Percentiles rank a stretch among this genome's conserved stretches.
These are phyloP conservation scores for Eutypella sp. DNA, from an alignment of 2,329 filamentous ascomycete genomes.

Conservation along the genomic window DNA sequence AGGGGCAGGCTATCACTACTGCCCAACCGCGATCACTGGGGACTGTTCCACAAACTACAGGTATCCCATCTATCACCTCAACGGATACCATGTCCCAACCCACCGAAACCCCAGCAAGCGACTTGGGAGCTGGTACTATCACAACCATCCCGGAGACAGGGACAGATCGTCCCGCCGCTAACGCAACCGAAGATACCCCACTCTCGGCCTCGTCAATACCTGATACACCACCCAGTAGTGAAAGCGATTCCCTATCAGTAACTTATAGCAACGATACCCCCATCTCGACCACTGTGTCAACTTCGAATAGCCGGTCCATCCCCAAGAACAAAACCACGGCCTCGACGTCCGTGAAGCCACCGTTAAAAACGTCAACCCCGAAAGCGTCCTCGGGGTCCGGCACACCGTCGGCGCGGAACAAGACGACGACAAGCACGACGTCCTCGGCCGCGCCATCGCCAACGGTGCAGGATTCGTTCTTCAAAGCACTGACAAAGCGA, in stretches of 20 bases:
- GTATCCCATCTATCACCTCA: slow-evolving; percentile 7
- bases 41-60: slow-evolving; percentile 10
- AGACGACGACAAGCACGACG: slow-evolving; percentile 16
- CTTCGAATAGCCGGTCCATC: slow-evolving; percentile 9
- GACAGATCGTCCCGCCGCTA: slow-evolving; percentile 5
- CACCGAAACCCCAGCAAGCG: background rate
- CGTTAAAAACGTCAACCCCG: slow-evolving; percentile 12
- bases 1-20: slow-evolving; percentile 5
- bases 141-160: slow-evolving; percentile 4
- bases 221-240: slow-evolving; percentile 8
- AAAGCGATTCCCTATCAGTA: slow-evolving; percentile 6
- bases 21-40: slow-evolving; percentile 8
- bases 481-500: slow-evolving; percentile 92
- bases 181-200: slow-evolving; percentile 2
- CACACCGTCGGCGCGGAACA: no score
- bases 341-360: slow-evolving; percentile 24
- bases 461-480: slow-evolving; percentile 94
- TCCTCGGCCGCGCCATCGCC: slow-evolving; percentile 55
- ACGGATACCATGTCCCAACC: slow-evolving; percentile 6
- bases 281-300: slow-evolving; percentile 12
- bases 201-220: slow-evolving; percentile 2
- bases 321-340: slow-evolving; percentile 18
- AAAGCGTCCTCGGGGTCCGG: slow-evolving; percentile 15
- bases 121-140: background rate
- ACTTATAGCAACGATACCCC: slow-evolving; percentile 12